These are phyloP conservation scores for Magnaporthales sp. DNA, from an alignment of 2,329 filamentous ascomycete species.

Conservation along the genomic window DNA sequence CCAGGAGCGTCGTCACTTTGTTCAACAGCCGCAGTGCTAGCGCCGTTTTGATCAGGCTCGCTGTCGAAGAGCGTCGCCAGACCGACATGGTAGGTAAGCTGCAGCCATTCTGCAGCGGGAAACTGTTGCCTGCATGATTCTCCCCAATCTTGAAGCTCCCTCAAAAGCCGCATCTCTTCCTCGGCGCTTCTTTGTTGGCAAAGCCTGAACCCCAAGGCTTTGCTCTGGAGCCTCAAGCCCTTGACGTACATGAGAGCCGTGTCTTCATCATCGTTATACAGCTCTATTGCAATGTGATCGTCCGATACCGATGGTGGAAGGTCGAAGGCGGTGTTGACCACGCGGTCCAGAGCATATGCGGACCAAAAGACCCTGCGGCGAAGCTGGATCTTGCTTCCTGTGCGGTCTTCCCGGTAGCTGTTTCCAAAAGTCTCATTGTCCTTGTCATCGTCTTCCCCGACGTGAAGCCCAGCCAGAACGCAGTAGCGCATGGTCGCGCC, in stretches of 20 bases:
- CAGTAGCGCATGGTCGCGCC: constrained; percentile 19
- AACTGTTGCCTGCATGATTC: not conserved
- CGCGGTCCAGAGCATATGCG: constrained; percentile 19
- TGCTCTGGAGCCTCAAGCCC: not conserved
- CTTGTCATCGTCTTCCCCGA: constrained; percentile 8
- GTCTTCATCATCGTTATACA: constrained; percentile 18
- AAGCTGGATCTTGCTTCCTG: constrained; percentile 11
- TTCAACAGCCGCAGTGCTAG: not conserved
- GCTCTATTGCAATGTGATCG: constrained; percentile 16
- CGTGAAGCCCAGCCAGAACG: constrained; percentile 18
- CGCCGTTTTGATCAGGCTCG: not conserved
- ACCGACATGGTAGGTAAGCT: not conserved
- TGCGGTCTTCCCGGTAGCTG: not conserved
- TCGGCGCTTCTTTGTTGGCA: not conserved
- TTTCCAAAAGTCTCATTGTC: constrained; percentile 9
- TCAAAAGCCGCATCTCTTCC: not conserved
- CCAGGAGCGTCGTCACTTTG: not conserved
- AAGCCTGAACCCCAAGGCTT: not conserved
- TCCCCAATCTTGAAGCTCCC: not conserved
- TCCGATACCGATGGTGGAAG: constrained; percentile 18
- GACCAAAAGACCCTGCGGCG: constrained; percentile 22
- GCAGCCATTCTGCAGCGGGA: not conserved
- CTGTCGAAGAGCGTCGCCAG: not conserved
- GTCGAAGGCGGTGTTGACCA: constrained; percentile 17
- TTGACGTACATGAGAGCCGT: not conserved